Conservation (phyloP, 2,329 filamentous ascomycete species). For the Hirsutella rhossiliensis region DNA sequence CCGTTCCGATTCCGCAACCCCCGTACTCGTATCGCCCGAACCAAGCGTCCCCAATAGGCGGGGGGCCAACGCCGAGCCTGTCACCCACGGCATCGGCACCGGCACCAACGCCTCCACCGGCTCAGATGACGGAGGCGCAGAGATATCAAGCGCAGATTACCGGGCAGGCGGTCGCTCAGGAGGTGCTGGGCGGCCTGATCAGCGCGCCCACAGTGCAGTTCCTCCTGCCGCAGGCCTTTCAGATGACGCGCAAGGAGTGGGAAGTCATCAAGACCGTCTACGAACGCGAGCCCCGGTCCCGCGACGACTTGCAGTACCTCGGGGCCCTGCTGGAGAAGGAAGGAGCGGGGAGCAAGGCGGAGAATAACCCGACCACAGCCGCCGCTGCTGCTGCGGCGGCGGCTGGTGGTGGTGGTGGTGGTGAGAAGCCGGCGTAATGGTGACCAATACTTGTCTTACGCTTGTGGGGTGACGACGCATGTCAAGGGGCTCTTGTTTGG, state of each 20-base stretch:
- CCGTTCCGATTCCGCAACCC: conserved; percentile 22
- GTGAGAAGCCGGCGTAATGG: neutral
- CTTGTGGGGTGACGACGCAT: neutral
- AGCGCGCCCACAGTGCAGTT: conserved; percentile 55
- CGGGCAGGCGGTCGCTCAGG: conserved; percentile 45
- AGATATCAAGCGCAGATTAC: conserved; percentile 31
- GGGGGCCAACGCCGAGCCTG: conserved; percentile 3
- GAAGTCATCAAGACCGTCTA: conserved; percentile 59
- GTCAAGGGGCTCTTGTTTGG: neutral
- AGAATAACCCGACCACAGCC: neutral
- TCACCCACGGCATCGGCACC: neutral
- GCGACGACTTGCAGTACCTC: conserved; percentile 47
- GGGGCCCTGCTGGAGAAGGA: conserved; percentile 42
- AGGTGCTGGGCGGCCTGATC: conserved; percentile 52
- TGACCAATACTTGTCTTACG: neutral
- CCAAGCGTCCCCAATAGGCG: conserved; percentile 6
- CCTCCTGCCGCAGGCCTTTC: conserved; percentile 54
- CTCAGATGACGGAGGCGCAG: conserved; percentile 18
- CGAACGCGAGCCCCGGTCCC: conserved; percentile 50
- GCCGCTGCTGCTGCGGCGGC: neutral
- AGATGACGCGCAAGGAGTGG: conserved; percentile 62
- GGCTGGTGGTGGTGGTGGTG: neutral
- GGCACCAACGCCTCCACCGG: conserved; percentile 1
- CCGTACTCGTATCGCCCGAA: conserved; percentile 8
- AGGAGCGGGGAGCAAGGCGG: conserved; percentile 14